Evolutionary conservation across 345 rosid species (phyloP).

Genomic region (Brassica juncea): DNA sequence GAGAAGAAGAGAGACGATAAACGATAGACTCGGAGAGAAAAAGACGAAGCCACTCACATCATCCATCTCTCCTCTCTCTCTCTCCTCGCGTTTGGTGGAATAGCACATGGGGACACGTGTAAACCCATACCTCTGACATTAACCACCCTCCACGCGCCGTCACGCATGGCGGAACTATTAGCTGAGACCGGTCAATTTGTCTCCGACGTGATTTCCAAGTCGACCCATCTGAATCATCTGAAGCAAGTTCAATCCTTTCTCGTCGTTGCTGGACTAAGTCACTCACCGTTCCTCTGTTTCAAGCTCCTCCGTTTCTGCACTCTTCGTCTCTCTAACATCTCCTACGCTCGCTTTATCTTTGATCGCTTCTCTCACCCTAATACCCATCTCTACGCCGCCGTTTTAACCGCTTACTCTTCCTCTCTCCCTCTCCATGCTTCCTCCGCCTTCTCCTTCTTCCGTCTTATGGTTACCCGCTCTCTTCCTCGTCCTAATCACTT

Average conservation of each 20-base stretch:
- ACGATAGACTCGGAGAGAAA: slow-evolving; percentile 42
- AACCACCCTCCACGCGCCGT: slow-evolving; percentile 30
- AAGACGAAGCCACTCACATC: slow-evolving; percentile 37
- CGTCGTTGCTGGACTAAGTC: slow-evolving; percentile 55
- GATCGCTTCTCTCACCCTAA: slow-evolving; percentile 56
- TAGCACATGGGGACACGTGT: slow-evolving; percentile 45
- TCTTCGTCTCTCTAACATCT: slow-evolving; percentile 54
- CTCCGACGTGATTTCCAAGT: slow-evolving; percentile 46
- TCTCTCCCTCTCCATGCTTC: slow-evolving; percentile 41
- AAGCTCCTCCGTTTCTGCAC: slow-evolving; percentile 77
- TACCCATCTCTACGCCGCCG: slow-evolving; percentile 66
- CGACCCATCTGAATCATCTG: slow-evolving; percentile 58
- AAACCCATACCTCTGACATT: background rate
- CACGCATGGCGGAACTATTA: slow-evolving; percentile 30
- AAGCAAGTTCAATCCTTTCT: slow-evolving; percentile 75
- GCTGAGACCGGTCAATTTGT: slow-evolving; percentile 5
- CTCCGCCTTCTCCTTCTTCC: slow-evolving; percentile 55
- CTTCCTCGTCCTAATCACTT: slow-evolving; percentile 66
- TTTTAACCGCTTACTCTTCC: slow-evolving; percentile 73
- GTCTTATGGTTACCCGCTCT: slow-evolving; percentile 55
- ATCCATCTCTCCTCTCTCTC: background rate
- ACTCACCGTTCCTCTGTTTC: slow-evolving; percentile 64
- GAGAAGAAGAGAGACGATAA: slow-evolving; percentile 30
- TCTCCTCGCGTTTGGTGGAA: slow-evolving; percentile 32
- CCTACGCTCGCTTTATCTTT: slow-evolving; percentile 67